Evolutionary conservation across 208 protist species (phyloP), one percentile per base, ranked within the genome.

Genomic region (Trypanosoma lewisi): DNA sequence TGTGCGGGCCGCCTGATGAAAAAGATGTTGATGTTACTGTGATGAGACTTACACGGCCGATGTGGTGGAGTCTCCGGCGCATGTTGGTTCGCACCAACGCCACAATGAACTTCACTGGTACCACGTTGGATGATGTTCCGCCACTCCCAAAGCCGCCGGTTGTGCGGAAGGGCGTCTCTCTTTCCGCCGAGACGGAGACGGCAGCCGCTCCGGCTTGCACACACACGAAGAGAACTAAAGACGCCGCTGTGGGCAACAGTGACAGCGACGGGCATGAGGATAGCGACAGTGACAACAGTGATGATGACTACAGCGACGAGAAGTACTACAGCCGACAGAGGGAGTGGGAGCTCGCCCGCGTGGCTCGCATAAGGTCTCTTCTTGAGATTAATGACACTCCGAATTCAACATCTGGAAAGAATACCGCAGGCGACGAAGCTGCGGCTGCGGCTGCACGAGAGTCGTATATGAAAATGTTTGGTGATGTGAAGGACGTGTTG

Each of bases 271-370:
- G 41, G 2, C 53, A 49, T n/a, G 52, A 37, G 14, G 55, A 63
- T 37, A 33, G 11, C 7, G 67, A 52, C 42, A 56, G 27, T 14
- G 49, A 60, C 6, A 34, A 59, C 34, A 36, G 47, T 33, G 57
- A 63, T 37, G 67, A 75, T 42, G 54, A 60, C 17, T 66, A 75
- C 57, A 55, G 48, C 39, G 57, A 79, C 36, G 62, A 70, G 39
- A 53, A 36, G 19, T 79, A 79, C 36, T 75, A 60, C 39, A 17
- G 0, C 14, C 1, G 48, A 4, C 41, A 59, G 31, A n/a, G 67
- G 34, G 42, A 25, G 31, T 68, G 62, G 28, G 50, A 70, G 16
- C 21, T 58, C 16, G 62, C 28, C 11, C 73, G 70, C 19, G 19
- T 67, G 3, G 33, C 52, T 8, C 50, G 51, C 4, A 39, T 79